phyloP scores from a whole-genome alignment of 768 basidiomycete genomes.

The Leccinum sublutescens region DNA sequence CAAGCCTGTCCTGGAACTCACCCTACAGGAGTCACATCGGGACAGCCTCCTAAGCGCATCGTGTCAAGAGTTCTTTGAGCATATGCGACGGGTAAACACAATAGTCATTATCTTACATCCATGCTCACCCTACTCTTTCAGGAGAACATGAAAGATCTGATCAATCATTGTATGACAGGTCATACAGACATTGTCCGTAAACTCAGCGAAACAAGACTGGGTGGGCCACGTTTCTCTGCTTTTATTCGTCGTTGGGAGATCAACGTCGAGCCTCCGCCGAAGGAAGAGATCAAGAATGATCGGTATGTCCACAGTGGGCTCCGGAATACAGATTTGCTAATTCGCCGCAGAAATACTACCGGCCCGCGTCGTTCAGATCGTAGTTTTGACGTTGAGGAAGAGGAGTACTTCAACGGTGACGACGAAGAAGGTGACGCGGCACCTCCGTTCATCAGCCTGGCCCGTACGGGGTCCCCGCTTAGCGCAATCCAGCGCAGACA shows the following conservation, averaged over 20 bases:
- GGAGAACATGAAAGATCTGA: conserved; percentile 87
- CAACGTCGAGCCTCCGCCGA: conserved; percentile 78
- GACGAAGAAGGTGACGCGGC: conserved; percentile 68
- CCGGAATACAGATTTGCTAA: conserved; percentile 8
- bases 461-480: conserved; percentile 31
- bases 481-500: conserved; percentile 59
- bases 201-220: conserved; percentile 59
- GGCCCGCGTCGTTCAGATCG: conserved; percentile 44
- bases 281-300: conserved; percentile 47
- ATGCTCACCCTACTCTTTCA: conserved; percentile 30
- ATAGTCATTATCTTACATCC: background rate
- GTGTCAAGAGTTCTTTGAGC: conserved; percentile 94
- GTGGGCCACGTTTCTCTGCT: conserved; percentile 63
- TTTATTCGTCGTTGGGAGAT: conserved; percentile 88
- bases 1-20: conserved; percentile 78
- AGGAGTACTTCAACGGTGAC: conserved; percentile 89
- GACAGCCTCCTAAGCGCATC: conserved; percentile 95
- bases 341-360: conserved; percentile 36
- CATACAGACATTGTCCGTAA: conserved; percentile 64
- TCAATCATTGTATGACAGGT: conserved; percentile 78
- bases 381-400: conserved; percentile 73
- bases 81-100: conserved; percentile 74
- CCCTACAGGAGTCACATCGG: conserved; percentile 75
- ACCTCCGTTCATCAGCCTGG: conserved; percentile 31
- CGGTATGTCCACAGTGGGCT: conserved; percentile 40